A percentile compares a stretch with the other conserved stretches of the same genome.
These are phyloP conservation scores for Diaporthe sp. DNA, from an alignment of 2,329 filamentous ascomycete species.

Conservation along the genomic window DNA sequence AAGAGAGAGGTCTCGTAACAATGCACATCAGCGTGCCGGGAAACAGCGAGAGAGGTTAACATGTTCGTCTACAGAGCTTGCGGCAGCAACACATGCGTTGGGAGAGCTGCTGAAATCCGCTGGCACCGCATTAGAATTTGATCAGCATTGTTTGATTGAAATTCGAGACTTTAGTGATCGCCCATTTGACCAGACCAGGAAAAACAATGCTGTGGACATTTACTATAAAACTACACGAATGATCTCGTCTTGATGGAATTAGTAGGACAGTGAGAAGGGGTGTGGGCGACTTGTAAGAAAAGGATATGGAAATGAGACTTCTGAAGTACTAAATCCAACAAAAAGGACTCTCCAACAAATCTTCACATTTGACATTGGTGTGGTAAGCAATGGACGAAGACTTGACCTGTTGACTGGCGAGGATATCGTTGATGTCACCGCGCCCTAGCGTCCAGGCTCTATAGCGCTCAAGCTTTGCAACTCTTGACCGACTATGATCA, in stretches of 20 bases:
- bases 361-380: not conserved
- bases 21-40: not conserved
- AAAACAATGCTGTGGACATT: not conserved
- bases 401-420: not conserved
- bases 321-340: too few relatives aligned
- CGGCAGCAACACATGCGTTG: too few relatives aligned
- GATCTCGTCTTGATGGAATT: not conserved
- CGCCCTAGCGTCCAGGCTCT: not conserved
- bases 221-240: not conserved
- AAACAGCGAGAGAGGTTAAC: not conserved
- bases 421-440: conserved; percentile 29
- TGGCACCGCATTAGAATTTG: too few relatives aligned
- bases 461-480: not conserved
- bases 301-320: too few relatives aligned
- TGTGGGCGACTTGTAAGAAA: too few relatives aligned
- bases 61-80: not conserved
- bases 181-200: accelerated
- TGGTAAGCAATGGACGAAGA: too few relatives aligned
- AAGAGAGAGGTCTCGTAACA: not conserved
- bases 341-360: too few relatives aligned
- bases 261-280: too few relatives aligned
- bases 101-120: too few relatives aligned
- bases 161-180: not conserved
- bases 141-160: not conserved
- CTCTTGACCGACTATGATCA: not conserved